Evolutionary conservation across 2,329 filamentous ascomycete genomes (phyloP), one percentile per base, ranked within the genome.

Genomic region (Xylariaceae sp.): DNA sequence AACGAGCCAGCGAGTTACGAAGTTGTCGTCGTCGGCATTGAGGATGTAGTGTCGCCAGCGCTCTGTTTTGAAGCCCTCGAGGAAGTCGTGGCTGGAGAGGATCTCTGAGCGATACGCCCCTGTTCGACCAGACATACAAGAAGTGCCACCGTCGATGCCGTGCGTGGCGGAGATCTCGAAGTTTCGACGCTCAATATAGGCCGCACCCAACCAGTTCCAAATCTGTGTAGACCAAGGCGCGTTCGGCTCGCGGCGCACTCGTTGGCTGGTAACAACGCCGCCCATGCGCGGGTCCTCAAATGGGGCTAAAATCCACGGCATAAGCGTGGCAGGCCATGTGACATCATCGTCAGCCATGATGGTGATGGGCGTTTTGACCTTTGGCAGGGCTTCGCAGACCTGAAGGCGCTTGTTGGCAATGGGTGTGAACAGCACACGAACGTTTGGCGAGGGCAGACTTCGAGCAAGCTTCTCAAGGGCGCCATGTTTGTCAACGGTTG

Each of bases 21-120:
- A 97, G 72, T 97, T 97, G 76, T 97, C 92, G 68, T 97, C 92
- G 69, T 97, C 92, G 22, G 92, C 90, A 65, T 96, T 96, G 53
- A 97, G 79, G 63, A 91, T 91, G 71, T 87, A 95, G 62, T 86
- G 84, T 43, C 86, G 81, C 89, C 89, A 96, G 60, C 86, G 87
- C 72, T 97, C 92, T 48, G 91, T 90, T 58, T 89, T 91, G 75
- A 97, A 96, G 41, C 86, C 89, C 57, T 91, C 81, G 39, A 90
- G 84, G 69, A 97, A 97, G 45, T 87, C 83, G 52, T 87, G 83
- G 66, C 91, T 89, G 61, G 89, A 85, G 22, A 97, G 76, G 56
- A 97, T 96, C 64, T 87, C 83, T 10, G 89, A 90, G 42, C 90
- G 86, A 72, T 97, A 96, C 40, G 90, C 91, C 46, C 92, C 91